Evolutionary conservation across 768 basidiomycete genomes (phyloP), one percentile per base, ranked within the genome.

Genomic region (Mycena indigotica): DNA sequence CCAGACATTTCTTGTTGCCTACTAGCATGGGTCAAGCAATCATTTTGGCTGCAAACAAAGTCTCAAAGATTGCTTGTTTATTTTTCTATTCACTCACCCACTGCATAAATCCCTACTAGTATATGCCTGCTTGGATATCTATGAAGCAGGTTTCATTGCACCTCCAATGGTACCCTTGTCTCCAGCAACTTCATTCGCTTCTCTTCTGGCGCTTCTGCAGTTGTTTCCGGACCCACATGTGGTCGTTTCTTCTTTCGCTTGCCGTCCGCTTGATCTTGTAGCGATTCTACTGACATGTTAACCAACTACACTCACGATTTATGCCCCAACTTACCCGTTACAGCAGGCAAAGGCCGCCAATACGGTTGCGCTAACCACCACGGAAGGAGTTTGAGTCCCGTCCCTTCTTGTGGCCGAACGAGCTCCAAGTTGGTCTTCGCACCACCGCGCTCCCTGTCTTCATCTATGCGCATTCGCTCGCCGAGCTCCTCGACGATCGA

Each of bases 281-380:
- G 41, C 8, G 41, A 21, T 5, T 44, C 41, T 23, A 44, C 41
- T 35, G 17, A 17, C 32, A 17, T 17, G 8, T 8, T 35, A 8
- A 35, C 32, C 17, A 35, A 8, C 32, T 17, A 35, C 10, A 8
- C 8, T 8, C 8, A 35, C 10, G 8, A 17, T 35, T 8, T 8
- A 35, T 8, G 32, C 10, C 8, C 32, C 10, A 35, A 35, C 8
- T 35, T 35, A 35, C 32, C 32, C 38, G 30, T 48, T 17, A n/a
- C 15, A 15, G 64, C 30, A 16, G 64, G 67, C 49, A 68, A 40
- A 25, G 83, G 80, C n/a, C 87, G 74, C 61, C 86, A 80, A 64
- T 86, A 85, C 0, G 88, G 86, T 71, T 90, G 87, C 5, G 81
- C 80, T 12, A 84, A 62, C 78, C 79, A 80, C 59, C 77, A 74